These are phyloP conservation scores for Syncephalastrum contaminatum DNA, from an alignment of 371 early-diverging fungal species.

Conservation along the genomic window DNA sequence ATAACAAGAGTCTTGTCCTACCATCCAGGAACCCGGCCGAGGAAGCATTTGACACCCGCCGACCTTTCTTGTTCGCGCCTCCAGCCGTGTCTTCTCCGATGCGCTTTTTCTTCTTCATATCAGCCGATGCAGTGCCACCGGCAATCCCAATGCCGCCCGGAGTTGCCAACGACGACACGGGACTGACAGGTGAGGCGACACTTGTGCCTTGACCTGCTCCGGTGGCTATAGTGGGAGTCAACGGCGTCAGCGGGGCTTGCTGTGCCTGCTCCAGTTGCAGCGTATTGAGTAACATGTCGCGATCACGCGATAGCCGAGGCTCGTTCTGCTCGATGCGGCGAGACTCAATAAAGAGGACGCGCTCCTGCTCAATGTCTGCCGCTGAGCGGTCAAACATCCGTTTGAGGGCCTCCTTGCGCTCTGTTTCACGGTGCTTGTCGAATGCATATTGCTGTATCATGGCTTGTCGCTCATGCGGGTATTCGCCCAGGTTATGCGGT, in stretches of 20 bases:
- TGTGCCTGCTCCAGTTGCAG: conserved; percentile 58
- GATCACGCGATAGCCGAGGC: conserved; percentile 65
- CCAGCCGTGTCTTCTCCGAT: conserved; percentile 15
- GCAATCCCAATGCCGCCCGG: conserved; percentile 44
- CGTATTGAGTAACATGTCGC: conserved; percentile 69
- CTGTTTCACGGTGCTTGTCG: conserved; percentile 68
- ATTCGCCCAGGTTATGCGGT: conserved; percentile 32
- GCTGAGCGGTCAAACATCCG: conserved; percentile 68
- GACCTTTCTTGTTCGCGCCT: conserved; percentile 27
- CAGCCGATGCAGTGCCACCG: conserved; percentile 28
- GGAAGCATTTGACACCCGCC: conserved; percentile 38
- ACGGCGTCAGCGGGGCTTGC: conserved; percentile 37
- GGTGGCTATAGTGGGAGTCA: conserved; percentile 31
- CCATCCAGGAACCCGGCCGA: conserved; percentile 28
- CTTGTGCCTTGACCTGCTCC: background rate
- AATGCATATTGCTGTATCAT: conserved; percentile 45
- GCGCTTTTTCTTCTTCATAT: conserved; percentile 37
- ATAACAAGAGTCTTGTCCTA: conserved; percentile 9
- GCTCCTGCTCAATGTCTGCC: conserved; percentile 86
- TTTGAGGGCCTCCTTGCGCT: conserved; percentile 77
- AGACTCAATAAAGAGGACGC: conserved; percentile 72
- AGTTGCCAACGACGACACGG: conserved; percentile 13
- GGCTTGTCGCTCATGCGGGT: conserved; percentile 33
- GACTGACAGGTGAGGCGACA: conserved; percentile 1
- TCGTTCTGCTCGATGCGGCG: conserved; percentile 79